Evolutionary conservation across 1,284 basidiomycete species (phyloP), one percentile per base, ranked within the genome.

Genomic region (Cryptococcus sp.): DNA sequence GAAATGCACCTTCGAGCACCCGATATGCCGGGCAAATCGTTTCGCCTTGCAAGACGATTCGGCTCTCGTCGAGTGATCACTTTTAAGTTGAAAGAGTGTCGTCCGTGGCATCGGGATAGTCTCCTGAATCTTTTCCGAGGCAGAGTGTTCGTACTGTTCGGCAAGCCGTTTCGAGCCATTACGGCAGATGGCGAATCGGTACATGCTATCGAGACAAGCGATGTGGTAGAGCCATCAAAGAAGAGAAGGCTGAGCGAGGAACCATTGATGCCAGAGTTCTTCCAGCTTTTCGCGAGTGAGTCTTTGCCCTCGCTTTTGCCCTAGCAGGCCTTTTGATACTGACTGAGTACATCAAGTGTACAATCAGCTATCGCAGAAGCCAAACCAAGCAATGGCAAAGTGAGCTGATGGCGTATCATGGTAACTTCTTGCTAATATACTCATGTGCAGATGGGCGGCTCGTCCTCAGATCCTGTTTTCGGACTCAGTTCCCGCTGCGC

Each of bases 301-400:
- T 60, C 17, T 23, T 15, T 4, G 13, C n/a, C 20, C 1, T 16
- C 5, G 19, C 27, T 8, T 17, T 13, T n/a, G n/a, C 25, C 25
- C 3, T 25, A 3, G 10, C 31, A 35, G 31, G 31, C 31, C 16
- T 35, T 41, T 10, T 10, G 20, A n/a, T 16, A 15, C 16, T 35
- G 31, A 35, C 51, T 61, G 38, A 61, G 44, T 1, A 16, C 6
- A 1, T n/a, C 5, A 35, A 73, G 71, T 59, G 22, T 73, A 62
- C 57, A 76, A 76, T 46, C 52, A 61, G 41, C 54, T 74, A n/a
- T n/a, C 40, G 1, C 56, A 61, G 7, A 74, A 73, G 46, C 66
- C 68, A 0, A 54, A 54, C 5, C 74, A 76, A 47, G 67, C 74
- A 0, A 70, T 76, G 65, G 74, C 74, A 1, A 76, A 76, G 71